These are phyloP conservation scores for Vachellia collinsii DNA, from an alignment of 306 rosid genomes.

Conservation along the genomic window DNA sequence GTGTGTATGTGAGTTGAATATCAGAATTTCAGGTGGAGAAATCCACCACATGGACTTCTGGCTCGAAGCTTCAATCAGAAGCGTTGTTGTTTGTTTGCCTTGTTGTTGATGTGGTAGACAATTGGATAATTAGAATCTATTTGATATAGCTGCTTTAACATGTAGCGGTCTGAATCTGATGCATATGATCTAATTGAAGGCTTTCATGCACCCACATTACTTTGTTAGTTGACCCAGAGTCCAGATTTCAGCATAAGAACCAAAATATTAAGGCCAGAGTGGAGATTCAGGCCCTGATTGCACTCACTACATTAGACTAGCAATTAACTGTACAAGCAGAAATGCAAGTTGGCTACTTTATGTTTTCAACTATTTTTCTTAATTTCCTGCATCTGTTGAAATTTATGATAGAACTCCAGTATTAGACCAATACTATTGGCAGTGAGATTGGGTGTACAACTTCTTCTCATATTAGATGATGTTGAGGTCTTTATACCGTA, in stretches of 20 bases:
- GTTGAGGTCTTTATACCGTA: background rate
- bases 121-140: background rate
- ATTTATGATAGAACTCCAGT: background rate
- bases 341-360: background rate
- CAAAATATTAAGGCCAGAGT: background rate
- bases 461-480: background rate
- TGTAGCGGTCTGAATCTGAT: background rate
- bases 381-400: background rate
- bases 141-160: background rate
- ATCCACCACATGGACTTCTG: background rate
- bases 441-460: background rate
- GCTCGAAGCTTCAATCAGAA: slow-evolving; percentile 3
- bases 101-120: slow-evolving; percentile 6
- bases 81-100: background rate
- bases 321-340: background rate
- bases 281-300: background rate
- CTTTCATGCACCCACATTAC: background rate
- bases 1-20: background rate
- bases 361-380: no score
- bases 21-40: background rate
- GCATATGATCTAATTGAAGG: background rate
- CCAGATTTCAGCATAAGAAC: background rate
- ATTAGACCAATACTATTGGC: background rate
- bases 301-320: background rate
- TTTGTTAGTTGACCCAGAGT: slow-evolving; percentile 3